Conservation (phyloP, 106 monocot genomes). For the Platanthera guangdongensis region DNA sequence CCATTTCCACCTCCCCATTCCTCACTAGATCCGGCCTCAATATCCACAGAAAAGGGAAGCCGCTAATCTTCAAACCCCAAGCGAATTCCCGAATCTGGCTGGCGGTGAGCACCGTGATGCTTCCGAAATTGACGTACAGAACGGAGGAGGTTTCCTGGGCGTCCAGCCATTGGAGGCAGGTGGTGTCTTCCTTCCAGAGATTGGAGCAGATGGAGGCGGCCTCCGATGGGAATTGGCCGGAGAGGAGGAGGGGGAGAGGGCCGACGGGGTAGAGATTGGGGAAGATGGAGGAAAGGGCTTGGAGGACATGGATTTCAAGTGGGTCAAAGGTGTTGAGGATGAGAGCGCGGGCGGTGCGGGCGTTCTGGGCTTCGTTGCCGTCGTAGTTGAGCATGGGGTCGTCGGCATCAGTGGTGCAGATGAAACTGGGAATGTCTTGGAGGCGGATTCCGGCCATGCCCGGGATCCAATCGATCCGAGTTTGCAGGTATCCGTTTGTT, state of each 20-base stretch:
- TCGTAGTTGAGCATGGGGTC: slow-evolving; percentile 37
- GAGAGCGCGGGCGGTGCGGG: slow-evolving; percentile 29
- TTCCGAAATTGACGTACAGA: slow-evolving; percentile 67
- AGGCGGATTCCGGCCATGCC: slow-evolving; percentile 50
- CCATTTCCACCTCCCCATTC: slow-evolving; percentile 2
- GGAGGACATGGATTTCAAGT: slow-evolving; percentile 33
- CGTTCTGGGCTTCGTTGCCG: slow-evolving; percentile 39
- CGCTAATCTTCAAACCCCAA: slow-evolving; percentile 37
- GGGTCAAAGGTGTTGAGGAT: slow-evolving; percentile 69
- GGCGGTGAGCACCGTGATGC: slow-evolving; percentile 41
- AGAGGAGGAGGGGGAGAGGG: slow-evolving; percentile 21
- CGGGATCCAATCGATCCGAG: slow-evolving; percentile 49
- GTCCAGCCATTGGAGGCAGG: slow-evolving; percentile 48
- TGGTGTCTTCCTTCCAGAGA: slow-evolving; percentile 47
- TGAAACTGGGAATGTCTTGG: slow-evolving; percentile 52
- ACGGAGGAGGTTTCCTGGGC: slow-evolving; percentile 16
- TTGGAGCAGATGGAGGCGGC: slow-evolving; percentile 16
- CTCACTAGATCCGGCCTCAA: slow-evolving; percentile 43
- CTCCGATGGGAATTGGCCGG: not conserved
- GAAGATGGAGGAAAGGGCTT: slow-evolving; percentile 31
- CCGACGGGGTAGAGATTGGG: slow-evolving; percentile 55
- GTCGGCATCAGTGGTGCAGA: slow-evolving; percentile 44
- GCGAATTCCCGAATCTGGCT: slow-evolving; percentile 55
- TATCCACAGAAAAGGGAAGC: slow-evolving; percentile 44
- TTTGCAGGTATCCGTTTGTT: slow-evolving; percentile 56